Evolutionary conservation across 2,329 filamentous ascomycete genomes (phyloP).

Genomic region (Periconia sp.): DNA sequence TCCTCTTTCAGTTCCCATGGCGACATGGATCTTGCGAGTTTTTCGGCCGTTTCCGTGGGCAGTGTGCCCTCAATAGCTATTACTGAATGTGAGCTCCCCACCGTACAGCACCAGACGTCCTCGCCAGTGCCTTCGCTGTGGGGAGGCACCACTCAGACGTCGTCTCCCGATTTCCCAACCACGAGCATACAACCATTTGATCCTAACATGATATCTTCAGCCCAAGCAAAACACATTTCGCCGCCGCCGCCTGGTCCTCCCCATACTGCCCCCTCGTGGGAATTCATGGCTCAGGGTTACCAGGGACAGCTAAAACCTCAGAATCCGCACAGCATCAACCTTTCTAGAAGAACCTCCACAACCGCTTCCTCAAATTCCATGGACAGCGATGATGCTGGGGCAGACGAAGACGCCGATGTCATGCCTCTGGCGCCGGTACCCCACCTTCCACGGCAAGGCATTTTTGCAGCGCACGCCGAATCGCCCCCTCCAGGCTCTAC

Average conservation of each 20-base stretch:
- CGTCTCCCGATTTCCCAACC: slow-evolving; percentile 36
- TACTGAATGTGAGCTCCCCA: slow-evolving; percentile 40
- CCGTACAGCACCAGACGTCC: slow-evolving; percentile 28
- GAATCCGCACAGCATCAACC: slow-evolving; percentile 18
- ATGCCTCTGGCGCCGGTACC: slow-evolving; percentile 27
- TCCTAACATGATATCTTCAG: slow-evolving; percentile 17
- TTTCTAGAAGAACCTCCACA: slow-evolving; percentile 37
- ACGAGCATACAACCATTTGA: slow-evolving; percentile 29
- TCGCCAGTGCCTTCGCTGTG: slow-evolving; percentile 42
- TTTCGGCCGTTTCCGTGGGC: slow-evolving; percentile 22
- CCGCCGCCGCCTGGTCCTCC: slow-evolving; percentile 28
- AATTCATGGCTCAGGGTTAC: slow-evolving; percentile 34
- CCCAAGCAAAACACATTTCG: slow-evolving; percentile 20
- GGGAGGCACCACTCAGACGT: slow-evolving; percentile 40
- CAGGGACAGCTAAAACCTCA: slow-evolving; percentile 24
- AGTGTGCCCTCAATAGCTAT: slow-evolving; percentile 40
- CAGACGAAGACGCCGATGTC: slow-evolving; percentile 33
- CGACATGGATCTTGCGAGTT: slow-evolving; percentile 24
- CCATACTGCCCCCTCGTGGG: slow-evolving; percentile 38
- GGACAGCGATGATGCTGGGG: slow-evolving; percentile 31
- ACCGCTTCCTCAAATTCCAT: slow-evolving; percentile 35
- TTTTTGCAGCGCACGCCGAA: slow-evolving; percentile 32
- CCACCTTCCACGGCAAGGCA: slow-evolving; percentile 31
- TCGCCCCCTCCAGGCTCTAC: slow-evolving; percentile 28
- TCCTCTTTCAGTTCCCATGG: slow-evolving; percentile 22